Evolutionary conservation across 208 protist species (phyloP), one percentile per base, ranked within the genome.

Genomic region (Eutreptiella sp.): DNA sequence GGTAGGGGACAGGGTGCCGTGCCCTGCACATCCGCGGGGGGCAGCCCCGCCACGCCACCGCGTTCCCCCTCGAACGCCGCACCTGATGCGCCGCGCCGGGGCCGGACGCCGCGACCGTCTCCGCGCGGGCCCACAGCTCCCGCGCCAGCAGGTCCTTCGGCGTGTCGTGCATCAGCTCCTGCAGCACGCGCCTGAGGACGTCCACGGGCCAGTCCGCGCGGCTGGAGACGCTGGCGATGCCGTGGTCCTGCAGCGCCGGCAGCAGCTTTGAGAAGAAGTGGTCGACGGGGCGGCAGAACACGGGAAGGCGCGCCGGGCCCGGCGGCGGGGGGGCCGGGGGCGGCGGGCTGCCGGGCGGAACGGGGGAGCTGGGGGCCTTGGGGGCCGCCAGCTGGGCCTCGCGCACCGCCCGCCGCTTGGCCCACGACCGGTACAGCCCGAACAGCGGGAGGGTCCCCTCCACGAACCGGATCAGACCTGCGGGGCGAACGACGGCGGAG

Each of bases 401-500:
- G 28, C 60, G 7, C 38, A 14, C 28, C 5, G 2, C 14, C 11
- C 38, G 28, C 1, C n/a, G 41, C 26, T 62, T 57, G n/a, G 39
- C 27, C 61, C 68, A 63, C 7, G 7, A 32, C 35, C 50, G 58
- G 34, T 77, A 63, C 7, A 77, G 45, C 4, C 5, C 31, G 28
- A 75, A 77, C 32, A 77, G 19, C 1, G 74, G 58, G 24, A 24
- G 16, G 0, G 59, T 31, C 4, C 57, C 35, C 11, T 73, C 63
- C n/a, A 80, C 72, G 66, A 69, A 81, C 34, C 64, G 54, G 48
- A 80, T 79, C 27, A 83, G 27, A 21, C 77, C 73, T n/a, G n/a
- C n/a, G n/a, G n/a, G n/a, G n/a, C n/a, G n/a, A n/a, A n/a, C n/a
- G n/a, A n/a, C n/a, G n/a, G n/a, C n/a, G n/a, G n/a, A n/a, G n/a